These are phyloP conservation scores for Tuber magnatum DNA, from an alignment of 495 filamentous ascomycete species.

Conservation along the genomic window DNA sequence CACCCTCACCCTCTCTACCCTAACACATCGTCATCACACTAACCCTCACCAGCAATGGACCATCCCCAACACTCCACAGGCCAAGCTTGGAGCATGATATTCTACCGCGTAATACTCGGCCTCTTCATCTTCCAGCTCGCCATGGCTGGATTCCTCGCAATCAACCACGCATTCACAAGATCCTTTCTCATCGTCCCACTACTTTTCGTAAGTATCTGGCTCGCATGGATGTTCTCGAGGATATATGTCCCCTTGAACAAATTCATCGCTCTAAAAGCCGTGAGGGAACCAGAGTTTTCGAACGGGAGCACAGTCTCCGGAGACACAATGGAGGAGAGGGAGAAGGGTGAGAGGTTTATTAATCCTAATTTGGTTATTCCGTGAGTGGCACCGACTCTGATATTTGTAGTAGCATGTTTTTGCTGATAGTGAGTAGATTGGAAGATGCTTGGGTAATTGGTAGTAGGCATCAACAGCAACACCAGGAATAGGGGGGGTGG, in stretches of 20 bases:
- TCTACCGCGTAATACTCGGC: conserved; percentile 77
- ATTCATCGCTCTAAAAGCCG: conserved; percentile 73
- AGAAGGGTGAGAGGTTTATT: conserved; percentile 54
- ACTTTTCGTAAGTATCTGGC: conserved; percentile 72
- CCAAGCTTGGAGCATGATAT: conserved; percentile 89
- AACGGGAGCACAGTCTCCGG: conserved; percentile 4
- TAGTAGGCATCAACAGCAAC: neutral
- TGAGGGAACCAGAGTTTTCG: conserved; percentile 36
- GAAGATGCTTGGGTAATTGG: neutral
- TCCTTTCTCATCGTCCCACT: conserved; percentile 70
- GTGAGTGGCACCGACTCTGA: conserved; percentile 43
- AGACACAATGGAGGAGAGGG: conserved; percentile 55
- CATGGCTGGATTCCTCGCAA: conserved; percentile 77
- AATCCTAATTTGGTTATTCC: conserved; percentile 67
- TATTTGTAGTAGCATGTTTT: neutral
- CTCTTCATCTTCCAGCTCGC: conserved; percentile 80
- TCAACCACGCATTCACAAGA: conserved; percentile 61
- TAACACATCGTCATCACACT: neutral
- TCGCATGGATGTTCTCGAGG: conserved; percentile 63
- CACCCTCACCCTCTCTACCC: neutral
- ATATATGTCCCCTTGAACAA: conserved; percentile 79
- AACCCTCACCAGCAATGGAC: conserved; percentile 62
- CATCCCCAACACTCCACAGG: conserved; percentile 93
- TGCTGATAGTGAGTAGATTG: neutral
- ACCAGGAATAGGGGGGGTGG: neutral